A percentile compares a stretch with the other conserved stretches of the same genome.
phyloP scores from a whole-genome alignment of 2,329 filamentous ascomycete genomes.

The Cercospora sp. region DNA sequence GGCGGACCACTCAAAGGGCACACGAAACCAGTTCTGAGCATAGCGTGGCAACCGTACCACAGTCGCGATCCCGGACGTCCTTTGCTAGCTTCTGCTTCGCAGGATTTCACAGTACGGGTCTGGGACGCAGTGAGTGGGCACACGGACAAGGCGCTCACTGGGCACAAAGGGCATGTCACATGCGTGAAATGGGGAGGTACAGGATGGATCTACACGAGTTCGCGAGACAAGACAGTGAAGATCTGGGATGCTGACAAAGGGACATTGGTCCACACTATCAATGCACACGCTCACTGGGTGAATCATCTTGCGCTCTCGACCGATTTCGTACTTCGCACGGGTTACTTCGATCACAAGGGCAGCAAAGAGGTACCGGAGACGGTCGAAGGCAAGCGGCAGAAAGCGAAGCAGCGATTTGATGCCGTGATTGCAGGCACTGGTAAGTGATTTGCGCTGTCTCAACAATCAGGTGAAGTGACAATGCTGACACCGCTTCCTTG shows the following conservation, averaged over 20 bases:
- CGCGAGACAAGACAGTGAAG: conserved; percentile 89
- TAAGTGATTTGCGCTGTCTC: conserved; percentile 19
- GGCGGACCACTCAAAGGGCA: conserved; percentile 79
- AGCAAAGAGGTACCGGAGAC: conserved; percentile 63
- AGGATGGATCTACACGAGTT: conserved; percentile 77
- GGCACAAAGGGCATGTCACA: conserved; percentile 84
- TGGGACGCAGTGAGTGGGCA: conserved; percentile 79
- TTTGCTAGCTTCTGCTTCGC: conserved; percentile 80
- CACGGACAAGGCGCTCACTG: conserved; percentile 79
- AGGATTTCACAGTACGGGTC: conserved; percentile 83
- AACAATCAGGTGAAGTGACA: background rate
- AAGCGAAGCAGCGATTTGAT: conserved; percentile 80
- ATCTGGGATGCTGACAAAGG: conserved; percentile 83
- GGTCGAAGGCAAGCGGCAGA: conserved; percentile 68
- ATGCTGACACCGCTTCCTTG: background rate
- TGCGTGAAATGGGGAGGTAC: conserved; percentile 96
- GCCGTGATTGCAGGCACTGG: conserved; percentile 65
- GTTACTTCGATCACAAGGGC: conserved; percentile 79
- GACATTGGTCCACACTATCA: conserved; percentile 75
- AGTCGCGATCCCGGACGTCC: conserved; percentile 71
- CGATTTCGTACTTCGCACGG: conserved; percentile 83
- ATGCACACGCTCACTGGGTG: conserved; percentile 87
- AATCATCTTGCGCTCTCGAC: conserved; percentile 94
- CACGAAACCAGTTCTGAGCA: conserved; percentile 80
- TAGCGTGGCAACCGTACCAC: conserved; percentile 94